These are phyloP conservation scores for Crithidia brevicula DNA, from an alignment of 208 protist species.

Conservation along the genomic window DNA sequence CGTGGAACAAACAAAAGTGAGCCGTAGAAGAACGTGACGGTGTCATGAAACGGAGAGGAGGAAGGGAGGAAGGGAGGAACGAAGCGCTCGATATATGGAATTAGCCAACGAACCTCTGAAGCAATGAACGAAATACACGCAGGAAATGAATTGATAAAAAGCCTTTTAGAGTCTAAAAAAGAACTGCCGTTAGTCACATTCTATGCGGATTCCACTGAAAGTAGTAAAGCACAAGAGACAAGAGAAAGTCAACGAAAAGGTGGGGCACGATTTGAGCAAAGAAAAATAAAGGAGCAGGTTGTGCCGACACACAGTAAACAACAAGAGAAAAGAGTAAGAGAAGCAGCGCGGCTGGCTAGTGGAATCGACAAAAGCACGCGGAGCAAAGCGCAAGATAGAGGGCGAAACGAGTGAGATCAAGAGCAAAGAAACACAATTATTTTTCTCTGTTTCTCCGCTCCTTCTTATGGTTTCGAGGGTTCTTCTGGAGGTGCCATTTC, in stretches of 20 bases:
- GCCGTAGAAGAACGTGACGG: neutral
- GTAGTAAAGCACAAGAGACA: neutral
- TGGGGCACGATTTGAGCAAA: too few relatives aligned
- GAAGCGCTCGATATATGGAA: neutral
- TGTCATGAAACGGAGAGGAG: neutral
- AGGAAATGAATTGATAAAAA: neutral
- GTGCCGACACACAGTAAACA: too few relatives aligned
- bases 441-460: too few relatives aligned
- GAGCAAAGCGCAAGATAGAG: too few relatives aligned
- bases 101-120: neutral
- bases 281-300: too few relatives aligned
- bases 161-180: neutral
- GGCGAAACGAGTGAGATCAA: too few relatives aligned
- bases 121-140: neutral
- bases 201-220: conserved; percentile 6
- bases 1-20: too few relatives aligned
- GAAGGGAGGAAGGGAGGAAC: neutral
- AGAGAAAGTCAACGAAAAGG: neutral
- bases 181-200: neutral
- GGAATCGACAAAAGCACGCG: too few relatives aligned
- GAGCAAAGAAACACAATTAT: too few relatives aligned
- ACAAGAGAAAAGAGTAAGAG: too few relatives aligned
- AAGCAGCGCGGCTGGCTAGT: too few relatives aligned
- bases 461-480: too few relatives aligned
- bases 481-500: neutral